Evolutionary conservation across 75 land plant species (phyloP).

Genomic region (Isoetes taiwanensis): DNA sequence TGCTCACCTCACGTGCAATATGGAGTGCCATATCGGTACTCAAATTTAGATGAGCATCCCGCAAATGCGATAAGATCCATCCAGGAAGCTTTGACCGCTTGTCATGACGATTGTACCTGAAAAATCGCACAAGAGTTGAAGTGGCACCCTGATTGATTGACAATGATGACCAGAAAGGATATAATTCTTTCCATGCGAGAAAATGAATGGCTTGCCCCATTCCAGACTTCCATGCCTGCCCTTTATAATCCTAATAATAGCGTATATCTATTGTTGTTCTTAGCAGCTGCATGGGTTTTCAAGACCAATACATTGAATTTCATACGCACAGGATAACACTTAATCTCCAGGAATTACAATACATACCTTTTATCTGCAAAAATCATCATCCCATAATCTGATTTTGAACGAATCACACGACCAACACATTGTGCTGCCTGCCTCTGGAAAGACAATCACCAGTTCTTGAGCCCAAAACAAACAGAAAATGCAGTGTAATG

Average conservation of each 20-base stretch:
- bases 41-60: constrained; percentile 81
- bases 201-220: too few relatives aligned
- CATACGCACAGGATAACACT: too few relatives aligned
- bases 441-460: constrained; percentile 34
- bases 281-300: too few relatives aligned
- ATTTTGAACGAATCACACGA: constrained; percentile 95
- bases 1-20: constrained; percentile 78
- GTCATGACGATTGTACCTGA: constrained; percentile 90
- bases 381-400: constrained; percentile 99
- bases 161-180: too few relatives aligned
- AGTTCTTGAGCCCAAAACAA: background rate
- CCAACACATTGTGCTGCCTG: constrained; percentile 99
- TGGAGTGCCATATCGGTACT: constrained; percentile 98
- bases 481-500: background rate
- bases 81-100: constrained; percentile 93
- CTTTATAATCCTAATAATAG: too few relatives aligned
- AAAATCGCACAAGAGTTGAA: too few relatives aligned
- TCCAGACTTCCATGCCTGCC: too few relatives aligned
- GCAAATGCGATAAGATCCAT: constrained; percentile 82
- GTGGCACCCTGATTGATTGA: too few relatives aligned
- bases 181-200: too few relatives aligned
- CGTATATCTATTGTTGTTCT: too few relatives aligned
- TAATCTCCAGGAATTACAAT: too few relatives aligned
- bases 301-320: too few relatives aligned
- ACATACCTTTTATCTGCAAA: constrained; percentile 93